Percentiles rank a stretch among this genome's conserved stretches.
phyloP scores from a whole-genome alignment of 176 grass and related monocot species.

The Aegilops tauschii region DNA sequence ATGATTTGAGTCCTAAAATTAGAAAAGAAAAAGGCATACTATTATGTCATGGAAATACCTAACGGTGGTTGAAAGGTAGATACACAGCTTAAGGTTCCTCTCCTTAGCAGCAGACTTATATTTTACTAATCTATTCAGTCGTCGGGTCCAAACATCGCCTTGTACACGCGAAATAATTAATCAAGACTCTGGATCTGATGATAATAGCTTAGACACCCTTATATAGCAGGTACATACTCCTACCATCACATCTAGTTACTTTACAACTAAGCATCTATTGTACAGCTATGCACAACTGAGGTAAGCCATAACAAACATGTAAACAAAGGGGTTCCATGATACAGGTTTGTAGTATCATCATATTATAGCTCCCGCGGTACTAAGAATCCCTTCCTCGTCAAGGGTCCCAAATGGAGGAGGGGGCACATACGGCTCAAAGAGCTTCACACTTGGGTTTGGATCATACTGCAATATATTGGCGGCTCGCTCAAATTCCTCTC shows the following conservation, averaged over 20 bases:
- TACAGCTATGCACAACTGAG: conserved; percentile 41
- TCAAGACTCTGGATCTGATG: neutral
- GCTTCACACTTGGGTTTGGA: conserved; percentile 50
- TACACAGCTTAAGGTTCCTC: neutral
- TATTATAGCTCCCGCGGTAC: neutral
- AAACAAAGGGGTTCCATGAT: neutral
- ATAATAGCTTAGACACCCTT: neutral
- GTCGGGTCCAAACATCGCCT: neutral
- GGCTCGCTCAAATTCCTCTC: conserved; percentile 94
- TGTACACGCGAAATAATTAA: neutral
- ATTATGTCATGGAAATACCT: neutral
- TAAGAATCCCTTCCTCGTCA: neutral
- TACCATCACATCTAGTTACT: conserved; percentile 4
- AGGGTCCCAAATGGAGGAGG: conserved; percentile 15
- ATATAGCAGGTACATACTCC: neutral
- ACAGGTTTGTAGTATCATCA: conserved; percentile 2
- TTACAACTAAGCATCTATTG: conserved; percentile 35
- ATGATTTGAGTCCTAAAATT: neutral
- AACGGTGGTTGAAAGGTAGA: neutral
- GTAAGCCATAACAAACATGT: neutral
- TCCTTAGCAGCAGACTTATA: neutral
- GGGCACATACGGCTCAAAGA: conserved; percentile 71
- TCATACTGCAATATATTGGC: conserved; percentile 83
- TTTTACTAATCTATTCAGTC: neutral
- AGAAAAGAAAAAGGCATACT: neutral